phyloP scores from a whole-genome alignment of 2,329 filamentous ascomycete genomes.

The Fusarium kyushuense region DNA sequence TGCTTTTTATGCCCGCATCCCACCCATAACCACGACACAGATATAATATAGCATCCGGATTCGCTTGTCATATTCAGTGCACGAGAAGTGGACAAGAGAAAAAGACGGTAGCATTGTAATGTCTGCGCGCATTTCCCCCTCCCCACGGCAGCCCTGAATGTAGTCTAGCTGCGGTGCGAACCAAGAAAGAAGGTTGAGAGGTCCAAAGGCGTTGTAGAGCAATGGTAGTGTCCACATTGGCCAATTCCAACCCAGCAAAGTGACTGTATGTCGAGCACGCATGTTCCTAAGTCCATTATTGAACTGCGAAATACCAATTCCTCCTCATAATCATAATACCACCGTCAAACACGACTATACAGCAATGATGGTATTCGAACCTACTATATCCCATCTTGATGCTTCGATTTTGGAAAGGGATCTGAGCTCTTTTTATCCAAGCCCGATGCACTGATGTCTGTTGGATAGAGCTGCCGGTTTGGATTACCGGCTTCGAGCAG shows the following conservation, averaged over 20 bases:
- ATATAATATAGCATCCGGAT: constrained; percentile 23
- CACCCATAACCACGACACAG: constrained; percentile 12
- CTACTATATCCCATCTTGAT: constrained; percentile 15
- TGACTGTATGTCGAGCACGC: constrained; percentile 36
- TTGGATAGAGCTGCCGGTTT: constrained; percentile 14
- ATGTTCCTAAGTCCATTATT: constrained; percentile 41
- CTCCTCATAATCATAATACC: constrained; percentile 39
- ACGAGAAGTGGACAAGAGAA: constrained; percentile 10
- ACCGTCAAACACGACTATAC: constrained; percentile 29
- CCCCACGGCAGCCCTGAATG: constrained; percentile 10
- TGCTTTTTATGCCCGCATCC: constrained; percentile 33
- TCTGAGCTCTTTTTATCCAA: constrained; percentile 27
- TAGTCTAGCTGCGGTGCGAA: constrained; percentile 34
- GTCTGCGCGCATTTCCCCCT: constrained; percentile 25
- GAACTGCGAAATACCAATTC: constrained; percentile 40
- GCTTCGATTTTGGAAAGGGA: constrained; percentile 16
- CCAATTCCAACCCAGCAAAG: constrained; percentile 33
- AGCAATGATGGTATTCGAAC: constrained; percentile 31
- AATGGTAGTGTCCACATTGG: constrained; percentile 14
- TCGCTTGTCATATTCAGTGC: constrained; percentile 10
- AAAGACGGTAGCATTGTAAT: constrained; percentile 38
- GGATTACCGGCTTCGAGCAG: constrained; percentile 63
- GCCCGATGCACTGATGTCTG: constrained; percentile 12
- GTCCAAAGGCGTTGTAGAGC: constrained; percentile 23
- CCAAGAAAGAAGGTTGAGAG: constrained; percentile 35